Conservation (phyloP, 1,284 basidiomycete species). For the Marasmius fiardii region DNA sequence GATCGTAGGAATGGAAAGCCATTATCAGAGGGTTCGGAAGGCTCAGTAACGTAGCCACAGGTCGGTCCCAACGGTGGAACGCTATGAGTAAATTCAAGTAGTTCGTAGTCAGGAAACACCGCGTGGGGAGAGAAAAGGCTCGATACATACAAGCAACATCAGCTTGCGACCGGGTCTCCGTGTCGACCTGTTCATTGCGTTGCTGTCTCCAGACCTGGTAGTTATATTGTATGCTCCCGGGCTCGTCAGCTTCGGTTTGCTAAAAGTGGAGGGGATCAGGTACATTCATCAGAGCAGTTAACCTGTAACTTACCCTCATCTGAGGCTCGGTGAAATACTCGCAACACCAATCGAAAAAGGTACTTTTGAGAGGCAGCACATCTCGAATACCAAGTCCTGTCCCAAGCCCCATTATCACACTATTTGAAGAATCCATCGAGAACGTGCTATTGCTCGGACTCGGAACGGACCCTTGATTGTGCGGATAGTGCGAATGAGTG, state of each 20-base stretch:
- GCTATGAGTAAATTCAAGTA: slow-evolving; percentile 27
- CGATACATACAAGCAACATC: slow-evolving; percentile 65
- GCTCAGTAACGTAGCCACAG: slow-evolving; percentile 73
- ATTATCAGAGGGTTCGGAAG: slow-evolving; percentile 73
- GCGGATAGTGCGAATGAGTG: slow-evolving; percentile 28
- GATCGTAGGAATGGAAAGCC: slow-evolving; percentile 91
- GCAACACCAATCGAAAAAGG: slow-evolving; percentile 94
- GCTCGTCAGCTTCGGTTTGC: slow-evolving; percentile 95
- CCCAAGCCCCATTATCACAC: slow-evolving; percentile 68
- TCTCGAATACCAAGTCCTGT: slow-evolving; percentile 71
- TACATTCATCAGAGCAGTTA: slow-evolving; percentile 8
- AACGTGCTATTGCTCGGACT: slow-evolving; percentile 75
- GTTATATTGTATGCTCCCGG: slow-evolving; percentile 91
- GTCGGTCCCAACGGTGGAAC: slow-evolving; percentile 73
- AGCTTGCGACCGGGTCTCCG: slow-evolving; percentile 72
- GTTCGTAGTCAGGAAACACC: too few relatives aligned
- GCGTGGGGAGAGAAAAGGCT: slow-evolving; percentile 1
- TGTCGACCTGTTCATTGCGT: slow-evolving; percentile 80
- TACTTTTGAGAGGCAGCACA: slow-evolving; percentile 84
- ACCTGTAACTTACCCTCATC: slow-evolving; percentile 78
- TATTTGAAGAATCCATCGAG: slow-evolving; percentile 65
- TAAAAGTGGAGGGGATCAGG: slow-evolving; percentile 27
- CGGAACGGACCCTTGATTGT: slow-evolving; percentile 29
- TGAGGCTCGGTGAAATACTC: slow-evolving; percentile 99
- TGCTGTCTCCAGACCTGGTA: slow-evolving; percentile 95